Evolutionary conservation across 108 stramenopile species (phyloP), one percentile per base, ranked within the genome.

Genomic region (Nitzschia sp.): DNA sequence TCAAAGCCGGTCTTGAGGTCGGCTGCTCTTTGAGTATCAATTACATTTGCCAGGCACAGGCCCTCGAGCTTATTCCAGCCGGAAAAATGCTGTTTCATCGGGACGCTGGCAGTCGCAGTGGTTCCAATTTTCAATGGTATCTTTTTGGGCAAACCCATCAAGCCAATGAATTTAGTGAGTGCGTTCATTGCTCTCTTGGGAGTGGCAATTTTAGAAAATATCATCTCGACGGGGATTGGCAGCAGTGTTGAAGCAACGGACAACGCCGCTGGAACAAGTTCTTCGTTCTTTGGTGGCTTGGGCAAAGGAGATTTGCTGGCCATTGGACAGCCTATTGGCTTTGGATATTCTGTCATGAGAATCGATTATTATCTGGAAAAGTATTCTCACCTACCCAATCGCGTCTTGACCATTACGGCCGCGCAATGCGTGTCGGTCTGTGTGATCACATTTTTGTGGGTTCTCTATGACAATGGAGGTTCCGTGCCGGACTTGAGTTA

Each of bases 51-150:
- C 74, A 75, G 26, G 74, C 74, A 19, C 15, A 57, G 51, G 66
- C 64, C 3, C 34, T 75, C 17, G 64, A 63, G 36, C 23, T 26
- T 8, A 68, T 66, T 49, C 74, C 74, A 9, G 59, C 62, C 2
- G 54, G 74, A 19, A n/a, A 75, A 66, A 19, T 62, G 76, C 26
- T 82, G 82, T 53, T 88, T 88, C 72, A 85, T 88, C 46, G 80
- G 84, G 68, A 65, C 77, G 45, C 65, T 88, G 23, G 67, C 80
- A 26, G 87, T 88, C 5, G 77, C 85, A 15, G 29, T 79, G 42
- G 87, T 88, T 19, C 87, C 85, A 3, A 19, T 85, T 24, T 57
- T 85, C n/a, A 75, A 81, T 32, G 51, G 29, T 9, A 29, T 66
- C 26, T 61, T 56, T 61, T 18, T 45, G 79, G 47, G 66, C 34